Evolutionary conservation across 345 rosid species (phyloP), one percentile per base, ranked within the genome.

Genomic region (Salix arbutifolia): DNA sequence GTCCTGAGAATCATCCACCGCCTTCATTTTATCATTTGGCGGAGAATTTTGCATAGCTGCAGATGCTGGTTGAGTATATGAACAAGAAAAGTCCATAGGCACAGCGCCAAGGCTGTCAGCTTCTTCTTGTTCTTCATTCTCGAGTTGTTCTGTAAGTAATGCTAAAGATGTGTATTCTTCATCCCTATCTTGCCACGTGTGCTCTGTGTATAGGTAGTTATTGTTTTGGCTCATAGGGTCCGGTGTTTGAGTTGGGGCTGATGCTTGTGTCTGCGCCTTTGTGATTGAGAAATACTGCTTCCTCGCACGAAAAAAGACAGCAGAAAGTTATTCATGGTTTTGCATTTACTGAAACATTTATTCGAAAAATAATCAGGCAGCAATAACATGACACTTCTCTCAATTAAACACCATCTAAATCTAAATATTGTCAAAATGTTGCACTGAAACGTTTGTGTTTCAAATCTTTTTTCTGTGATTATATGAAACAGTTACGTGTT

Each of bases 121-220:
- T 67, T 80, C 71, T 69, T 75, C 84, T 53, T 76, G 85, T 56
- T 89, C 87, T 18, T 67, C 65, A 40, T 75, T 83, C 25, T 79
- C 79, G 61, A 89, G 90, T 60, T 93, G 86, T 76, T 87, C 89
- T 2, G 84, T 82, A 3, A 88, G 89, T 58, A 85, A 69, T 21
- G 83, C 91, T 23, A 86, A 68, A 21, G 90, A 82, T 70, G 80
- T 84, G 25, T 87, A 90, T 56, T 87, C 98, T 65, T 89, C 97
- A 13, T 89, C 89, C 31, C 76, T 81, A 67, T 84, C 82, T 33
- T 70, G 46, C 74, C 74, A 48, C 23, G 62, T 76, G 25, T 67
- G 37, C 28, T 70, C 62, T 3, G 73, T 16, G 12, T 62, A 26
- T 10, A 21, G 11, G 58, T 18, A 12, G 68, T 79, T 52, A 70